Evolutionary conservation across 352 stramenopile species (phyloP).

Genomic region (Phytophthora brassicae): DNA sequence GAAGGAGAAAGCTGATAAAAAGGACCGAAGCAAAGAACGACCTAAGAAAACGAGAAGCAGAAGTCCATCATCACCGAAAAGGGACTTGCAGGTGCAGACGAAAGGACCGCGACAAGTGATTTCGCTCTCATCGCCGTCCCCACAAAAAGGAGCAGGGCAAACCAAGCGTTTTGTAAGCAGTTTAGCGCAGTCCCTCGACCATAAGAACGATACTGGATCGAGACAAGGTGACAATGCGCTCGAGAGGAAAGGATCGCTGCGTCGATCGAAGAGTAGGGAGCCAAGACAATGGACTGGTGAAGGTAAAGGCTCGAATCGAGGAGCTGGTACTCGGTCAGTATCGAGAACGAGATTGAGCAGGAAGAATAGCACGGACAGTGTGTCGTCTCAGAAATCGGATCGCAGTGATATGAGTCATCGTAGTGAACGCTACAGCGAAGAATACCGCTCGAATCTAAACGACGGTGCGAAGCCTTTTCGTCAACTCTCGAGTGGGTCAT

Average conservation of each 20-base stretch:
- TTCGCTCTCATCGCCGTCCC: conserved; percentile 38
- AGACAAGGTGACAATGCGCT: conserved; percentile 16
- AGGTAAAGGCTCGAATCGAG: conserved; percentile 18
- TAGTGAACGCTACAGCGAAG: conserved; percentile 36
- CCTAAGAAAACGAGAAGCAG: conserved; percentile 4
- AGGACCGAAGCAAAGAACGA: conserved; percentile 11
- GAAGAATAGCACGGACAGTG: conserved; percentile 61
- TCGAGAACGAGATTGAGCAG: conserved; percentile 33
- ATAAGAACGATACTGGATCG: conserved; percentile 18
- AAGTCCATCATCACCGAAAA: conserved; percentile 12
- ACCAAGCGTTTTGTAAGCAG: conserved; percentile 44
- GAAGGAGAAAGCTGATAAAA: conserved; percentile 1
- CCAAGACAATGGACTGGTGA: conserved; percentile 12
- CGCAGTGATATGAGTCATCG: conserved; percentile 38
- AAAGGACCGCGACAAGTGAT: conserved; percentile 33
- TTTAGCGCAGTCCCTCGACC: conserved; percentile 33
- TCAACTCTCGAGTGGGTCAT: conserved; percentile 25
- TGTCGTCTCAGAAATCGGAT: conserved; percentile 53
- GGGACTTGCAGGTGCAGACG: conserved; percentile 29
- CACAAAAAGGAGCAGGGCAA: conserved; percentile 23
- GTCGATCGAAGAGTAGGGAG: conserved; percentile 26
- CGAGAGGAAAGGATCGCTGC: conserved; percentile 19
- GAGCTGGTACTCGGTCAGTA: conserved; percentile 25
- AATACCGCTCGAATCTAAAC: conserved; percentile 23
- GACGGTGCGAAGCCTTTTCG: conserved; percentile 16